These are phyloP conservation scores for Xerocomellus chrysenteron DNA, from an alignment of 768 basidiomycete species.

Conservation along the genomic window DNA sequence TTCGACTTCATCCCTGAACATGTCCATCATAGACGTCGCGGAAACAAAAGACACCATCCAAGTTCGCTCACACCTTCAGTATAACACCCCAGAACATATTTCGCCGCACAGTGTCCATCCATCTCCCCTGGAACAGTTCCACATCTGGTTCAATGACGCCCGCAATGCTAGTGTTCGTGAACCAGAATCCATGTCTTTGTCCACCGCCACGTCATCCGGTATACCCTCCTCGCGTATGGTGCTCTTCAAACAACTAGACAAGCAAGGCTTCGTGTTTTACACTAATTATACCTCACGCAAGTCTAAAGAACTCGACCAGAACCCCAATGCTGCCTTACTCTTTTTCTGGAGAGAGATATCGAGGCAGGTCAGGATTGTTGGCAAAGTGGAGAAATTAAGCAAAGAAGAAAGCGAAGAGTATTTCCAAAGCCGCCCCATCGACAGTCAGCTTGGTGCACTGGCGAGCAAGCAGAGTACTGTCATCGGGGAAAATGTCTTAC, in stretches of 20 bases:
- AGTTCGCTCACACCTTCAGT: slow-evolving; percentile 76
- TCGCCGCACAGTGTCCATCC: slow-evolving; percentile 59
- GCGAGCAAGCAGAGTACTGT: slow-evolving; percentile 86
- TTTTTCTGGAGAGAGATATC: slow-evolving; percentile 92
- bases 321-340: slow-evolving; percentile 78
- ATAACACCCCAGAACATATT: slow-evolving; percentile 63
- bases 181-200: slow-evolving; percentile 88
- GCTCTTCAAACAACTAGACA: slow-evolving; percentile 88
- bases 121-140: slow-evolving; percentile 83
- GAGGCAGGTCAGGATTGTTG: slow-evolving; percentile 79
- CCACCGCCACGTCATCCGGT: slow-evolving; percentile 66
- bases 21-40: slow-evolving; percentile 35
- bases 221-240: slow-evolving; percentile 89
- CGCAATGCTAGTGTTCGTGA: slow-evolving; percentile 62
- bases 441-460: slow-evolving; percentile 89
- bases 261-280: slow-evolving; percentile 90
- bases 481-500: slow-evolving; percentile 71
- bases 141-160: slow-evolving; percentile 77
- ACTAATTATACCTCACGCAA: slow-evolving; percentile 97
- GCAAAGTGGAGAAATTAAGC: slow-evolving; percentile 76
- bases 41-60: slow-evolving; percentile 55
- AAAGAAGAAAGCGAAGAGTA: slow-evolving; percentile 78
- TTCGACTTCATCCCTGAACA: slow-evolving; percentile 7
- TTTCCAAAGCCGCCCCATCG: slow-evolving; percentile 77
- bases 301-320: slow-evolving; percentile 72